These are phyloP conservation scores for Rhodosporidiobolus sp. DNA, from an alignment of 768 basidiomycete genomes.

Conservation along the genomic window DNA sequence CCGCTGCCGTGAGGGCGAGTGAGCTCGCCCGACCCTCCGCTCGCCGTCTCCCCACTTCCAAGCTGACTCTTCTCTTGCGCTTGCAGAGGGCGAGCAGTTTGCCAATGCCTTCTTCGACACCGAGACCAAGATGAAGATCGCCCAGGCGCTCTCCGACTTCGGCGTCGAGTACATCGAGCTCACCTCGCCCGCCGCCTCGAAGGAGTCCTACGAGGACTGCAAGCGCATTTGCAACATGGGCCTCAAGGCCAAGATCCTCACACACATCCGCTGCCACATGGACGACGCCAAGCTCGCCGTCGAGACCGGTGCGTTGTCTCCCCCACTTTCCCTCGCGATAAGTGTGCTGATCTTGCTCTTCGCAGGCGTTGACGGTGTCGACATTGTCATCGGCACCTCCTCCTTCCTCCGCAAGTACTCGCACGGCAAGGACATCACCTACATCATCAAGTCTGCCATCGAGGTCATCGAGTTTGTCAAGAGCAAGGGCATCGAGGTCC, in stretches of 20 bases:
- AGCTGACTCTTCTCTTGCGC: neutral
- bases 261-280: slow-evolving; percentile 99
- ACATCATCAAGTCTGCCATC: slow-evolving; percentile 97
- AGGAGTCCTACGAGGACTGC: slow-evolving; percentile 89
- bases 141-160: slow-evolving; percentile 94
- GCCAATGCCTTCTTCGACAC: slow-evolving; percentile 99
- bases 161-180: slow-evolving; percentile 99
- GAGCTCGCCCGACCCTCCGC: neutral
- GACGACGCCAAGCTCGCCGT: slow-evolving; percentile 97
- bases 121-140: slow-evolving; percentile 99
- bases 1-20: neutral
- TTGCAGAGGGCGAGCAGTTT: slow-evolving; percentile 59
- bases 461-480: slow-evolving; percentile 99
- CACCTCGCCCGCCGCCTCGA: slow-evolving; percentile 94
- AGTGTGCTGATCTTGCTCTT: neutral
- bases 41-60: neutral
- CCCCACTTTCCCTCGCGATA: neutral
- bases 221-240: slow-evolving; percentile 99
- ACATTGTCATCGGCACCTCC: slow-evolving; percentile 97
- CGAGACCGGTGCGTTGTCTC: slow-evolving; percentile 72
- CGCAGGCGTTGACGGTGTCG: slow-evolving; percentile 93
- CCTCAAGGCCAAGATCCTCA: slow-evolving; percentile 91
- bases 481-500: slow-evolving; percentile 98
- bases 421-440: slow-evolving; percentile 99
- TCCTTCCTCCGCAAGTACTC: slow-evolving; percentile 99